These are phyloP conservation scores for Serendipita vermifera DNA, from an alignment of 768 basidiomycete genomes.

Conservation along the genomic window DNA sequence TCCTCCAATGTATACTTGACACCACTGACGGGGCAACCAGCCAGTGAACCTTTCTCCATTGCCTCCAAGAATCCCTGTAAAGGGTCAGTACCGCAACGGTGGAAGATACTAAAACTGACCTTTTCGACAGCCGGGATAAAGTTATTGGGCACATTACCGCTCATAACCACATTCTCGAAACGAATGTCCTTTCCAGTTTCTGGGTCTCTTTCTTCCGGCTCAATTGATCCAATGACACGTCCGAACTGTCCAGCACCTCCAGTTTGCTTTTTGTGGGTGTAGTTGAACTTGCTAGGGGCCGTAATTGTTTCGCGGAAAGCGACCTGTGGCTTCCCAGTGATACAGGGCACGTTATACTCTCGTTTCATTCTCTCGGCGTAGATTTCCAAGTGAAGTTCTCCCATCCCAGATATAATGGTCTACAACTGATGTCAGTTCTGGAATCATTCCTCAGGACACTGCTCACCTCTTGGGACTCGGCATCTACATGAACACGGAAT, in stretches of 20 bases:
- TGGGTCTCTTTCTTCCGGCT: constrained; percentile 58
- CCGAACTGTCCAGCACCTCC: constrained; percentile 97
- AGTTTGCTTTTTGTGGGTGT: constrained; percentile 96
- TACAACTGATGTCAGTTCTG: constrained; percentile 21
- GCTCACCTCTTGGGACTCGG: constrained; percentile 80
- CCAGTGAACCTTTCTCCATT: constrained; percentile 75
- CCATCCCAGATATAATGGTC: constrained; percentile 99
- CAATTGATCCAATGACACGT: constrained; percentile 79
- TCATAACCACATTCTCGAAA: constrained; percentile 83
- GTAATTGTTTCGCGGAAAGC: constrained; percentile 94
- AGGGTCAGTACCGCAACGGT: background rate
- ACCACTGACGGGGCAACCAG: constrained; percentile 79
- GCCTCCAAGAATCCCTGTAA: constrained; percentile 87
- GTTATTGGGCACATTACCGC: constrained; percentile 78
- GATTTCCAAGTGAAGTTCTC: constrained; percentile 95
- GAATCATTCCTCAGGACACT: background rate
- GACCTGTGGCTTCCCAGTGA: constrained; percentile 90
- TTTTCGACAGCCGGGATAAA: constrained; percentile 94
- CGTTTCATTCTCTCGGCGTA: constrained; percentile 98
- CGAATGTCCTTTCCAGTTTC: constrained; percentile 72
- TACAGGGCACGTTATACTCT: constrained; percentile 88
- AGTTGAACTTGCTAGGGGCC: constrained; percentile 65
- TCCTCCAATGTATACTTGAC: constrained; percentile 81
- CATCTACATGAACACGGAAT: constrained; percentile 92
- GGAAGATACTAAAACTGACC: constrained; percentile 31